Evolutionary conservation across 2,329 filamentous ascomycete species (phyloP), one percentile per base, ranked within the genome.

Genomic region (Talaromyces piceae): DNA sequence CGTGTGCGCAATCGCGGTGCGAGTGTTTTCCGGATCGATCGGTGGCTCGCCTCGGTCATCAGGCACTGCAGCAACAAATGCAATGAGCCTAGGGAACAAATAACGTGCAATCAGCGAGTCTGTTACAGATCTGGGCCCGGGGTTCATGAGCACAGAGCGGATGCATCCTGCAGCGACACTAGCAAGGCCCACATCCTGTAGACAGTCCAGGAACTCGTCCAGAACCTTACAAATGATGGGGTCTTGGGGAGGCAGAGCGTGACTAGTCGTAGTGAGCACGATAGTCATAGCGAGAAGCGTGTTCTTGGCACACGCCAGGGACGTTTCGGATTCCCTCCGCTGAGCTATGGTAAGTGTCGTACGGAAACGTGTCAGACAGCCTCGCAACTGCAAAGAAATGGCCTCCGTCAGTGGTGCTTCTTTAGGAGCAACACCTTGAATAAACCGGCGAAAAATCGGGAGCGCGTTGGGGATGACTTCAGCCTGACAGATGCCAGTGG

Each of bases 141-240:
- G 79, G 71, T 59, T 86, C 75, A 95, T 73, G 26, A 97, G 77
- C 6, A 97, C 78, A 6, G 90, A 93, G 51, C 91, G 83, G 58
- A 91, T 82, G 68, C 93, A 98, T 63, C 89, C 90, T 55, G 89
- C 87, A 1, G 93, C 90, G 51, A 96, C 91, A 63, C 88, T 95
- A 50, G 88, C 86, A 13, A 77, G 69, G 3, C 74, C 74, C 4
- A 76, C 65, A 49, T 78, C 75, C 48, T 75, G 70, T 20, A 98
- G 78, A 66, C 91, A 95, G 62, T 95, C 91, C 31, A 91, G 73
- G 20, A 95, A 71, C 71, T 95, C 89, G 57, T 87, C 80, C 3
- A 95, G 75, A 60, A 91, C 91, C 50, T 82, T 81, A 22, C 77
- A 73, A 43, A 95, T 79, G 1, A 94, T 77, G 7, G 85, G 81